Evolutionary conservation across 2,329 filamentous ascomycete species (phyloP), one percentile per base, ranked within the genome.

Genomic region (Teratosphaeria nubilosa): DNA sequence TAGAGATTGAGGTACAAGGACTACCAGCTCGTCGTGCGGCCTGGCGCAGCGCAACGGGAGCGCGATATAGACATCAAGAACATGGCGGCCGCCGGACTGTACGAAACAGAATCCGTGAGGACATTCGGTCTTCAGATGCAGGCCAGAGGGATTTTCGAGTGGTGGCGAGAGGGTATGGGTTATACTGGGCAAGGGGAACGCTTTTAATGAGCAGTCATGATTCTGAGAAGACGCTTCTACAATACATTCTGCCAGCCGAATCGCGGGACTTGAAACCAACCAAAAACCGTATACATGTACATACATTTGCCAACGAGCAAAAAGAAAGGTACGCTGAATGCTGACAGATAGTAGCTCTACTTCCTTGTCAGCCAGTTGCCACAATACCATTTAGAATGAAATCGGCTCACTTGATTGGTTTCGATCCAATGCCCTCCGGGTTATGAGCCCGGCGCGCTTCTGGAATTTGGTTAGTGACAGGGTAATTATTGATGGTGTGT

Each of bases 101-200:
- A 80, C 54, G 86, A 90, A 70, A 80, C 84, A 1, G 79, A 79
- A 3, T 82, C 82, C 1, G 82, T 88, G 5, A 82, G 83, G 62
- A 83, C 84, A 13, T 89, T 89, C 70, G 84, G 80, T 0, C 72
- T 71, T 30, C 72, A 76, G 20, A 88, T 90, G 85, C 77, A 84
- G 56, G 67, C 75, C 37, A 76, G 79, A 53, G 84, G 84, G 0
- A 69, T 88, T 5, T 76, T 76, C 63, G 69, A 66, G 0, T 90
- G 87, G 87, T 90, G 86, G 85, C 81, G 81, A 65, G 78, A 75
- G 53, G 85, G 78, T 0, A 89, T 89, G 86, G 84, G 84, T 13
- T 86, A 68, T 54, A 58, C 60, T 53, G 63, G 62, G 6, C 60
- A 60, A 27, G 59, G 63, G 20, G 63, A 62, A 27, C 60, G 63